Base-by-base conservation (phyloP, 352 stramenopile species). In the Thraustochytrium sp. region DNA sequence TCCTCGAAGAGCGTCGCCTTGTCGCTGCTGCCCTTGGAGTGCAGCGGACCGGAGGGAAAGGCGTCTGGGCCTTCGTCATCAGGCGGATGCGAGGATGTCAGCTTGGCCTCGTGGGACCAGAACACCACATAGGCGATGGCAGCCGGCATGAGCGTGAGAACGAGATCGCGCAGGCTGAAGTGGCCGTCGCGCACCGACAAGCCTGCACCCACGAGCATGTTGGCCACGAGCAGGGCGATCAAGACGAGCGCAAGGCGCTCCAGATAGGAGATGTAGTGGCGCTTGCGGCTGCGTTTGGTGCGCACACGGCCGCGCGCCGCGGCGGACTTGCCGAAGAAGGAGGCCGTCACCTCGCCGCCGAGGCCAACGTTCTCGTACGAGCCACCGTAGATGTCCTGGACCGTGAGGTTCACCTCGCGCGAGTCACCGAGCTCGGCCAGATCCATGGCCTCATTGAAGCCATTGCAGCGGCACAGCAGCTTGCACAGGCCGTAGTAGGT, bases 381-480 rank as follows among this genome's bases (percentile, higher is more conserved):
- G 63, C 92, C 91, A 13, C 97, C 97, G 87, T 99, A 99, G 85
- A 99, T 99, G 87, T 99, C 97, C 34, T 95, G 94, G 42, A 99
- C 97, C 84, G 97, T 97, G 93, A 98, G 97, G 87, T 98, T 95
- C 11, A 98, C 94, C 29, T 87, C 87, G 42, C 46, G 46, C 21
- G 85, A 83, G 51, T 89, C 84, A 4, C 93, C 93, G 59, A 88
- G 87, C 77, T 91, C 90, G 13, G 92, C 92, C 38, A 96, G 85
- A 68, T 92, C 86, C 76, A 97, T 87, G 13, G 91, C 89, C 62
- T 94, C 89, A 34, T 94, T 88, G 88, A 96, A 97, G 77, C 46
- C 88, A 23, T 77, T 21, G 51, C 38, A 73, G 0, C 49, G 29
- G 31, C 49, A 80, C 21, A 85, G 72, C 38, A 85, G 38, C 23